These are phyloP conservation scores for Eimeria brunetti DNA, from an alignment of 169 alveolate genomes.

Conservation along the genomic window DNA sequence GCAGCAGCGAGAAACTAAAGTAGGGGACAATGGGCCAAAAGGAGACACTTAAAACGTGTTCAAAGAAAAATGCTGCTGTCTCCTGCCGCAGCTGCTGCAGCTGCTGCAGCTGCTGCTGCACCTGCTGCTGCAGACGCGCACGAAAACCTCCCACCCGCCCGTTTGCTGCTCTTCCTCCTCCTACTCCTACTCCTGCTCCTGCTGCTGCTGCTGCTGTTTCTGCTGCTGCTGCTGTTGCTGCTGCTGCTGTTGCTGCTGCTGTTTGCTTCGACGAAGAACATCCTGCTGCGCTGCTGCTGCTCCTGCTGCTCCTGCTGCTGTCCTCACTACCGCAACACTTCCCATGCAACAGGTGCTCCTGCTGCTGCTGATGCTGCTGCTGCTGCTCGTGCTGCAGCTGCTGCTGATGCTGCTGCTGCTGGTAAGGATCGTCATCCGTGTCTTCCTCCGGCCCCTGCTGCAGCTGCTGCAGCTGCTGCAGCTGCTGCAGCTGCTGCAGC, in stretches of 20 bases:
- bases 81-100: not conserved
- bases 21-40: conserved; percentile 47
- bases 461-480: not conserved
- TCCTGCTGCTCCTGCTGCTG: not conserved
- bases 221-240: conserved; percentile 53
- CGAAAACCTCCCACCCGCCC: not conserved
- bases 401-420: conserved; percentile 28
- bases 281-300: conserved; percentile 14
- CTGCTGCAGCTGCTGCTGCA: not conserved
- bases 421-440: not conserved
- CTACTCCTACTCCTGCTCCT: too few species aligned
- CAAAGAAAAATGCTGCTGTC: not conserved
- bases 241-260: conserved; percentile 39
- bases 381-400: conserved; percentile 12
- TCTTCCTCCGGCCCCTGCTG: not conserved
- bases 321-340: not conserved
- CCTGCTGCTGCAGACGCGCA: not conserved
- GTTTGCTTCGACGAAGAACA: not conserved
- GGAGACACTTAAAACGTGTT: not conserved
- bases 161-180: too few species aligned
- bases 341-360: conserved; percentile 10
- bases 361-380: not conserved
- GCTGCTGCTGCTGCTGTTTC: conserved; percentile 25
- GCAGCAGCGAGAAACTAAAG: conserved; percentile 4
- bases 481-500: not conserved